phyloP scores from a whole-genome alignment of 805 yeast genomes.

The Vanderwaltozyma polyspora region DNA sequence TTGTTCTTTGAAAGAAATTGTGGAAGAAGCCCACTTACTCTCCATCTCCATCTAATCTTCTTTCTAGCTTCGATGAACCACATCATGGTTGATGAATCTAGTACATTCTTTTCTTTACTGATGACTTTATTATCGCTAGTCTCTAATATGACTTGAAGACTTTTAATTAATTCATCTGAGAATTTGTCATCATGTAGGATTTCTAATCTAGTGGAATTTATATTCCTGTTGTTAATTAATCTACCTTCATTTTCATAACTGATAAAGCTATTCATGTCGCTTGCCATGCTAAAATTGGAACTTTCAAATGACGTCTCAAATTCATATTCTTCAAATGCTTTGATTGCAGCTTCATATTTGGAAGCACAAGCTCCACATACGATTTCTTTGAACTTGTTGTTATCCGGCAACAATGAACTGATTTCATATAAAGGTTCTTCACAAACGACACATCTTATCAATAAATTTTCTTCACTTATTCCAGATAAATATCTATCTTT shows the following conservation, averaged over 20 bases:
- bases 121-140: not conserved
- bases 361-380: constrained; percentile 54
- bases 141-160: constrained; percentile 25
- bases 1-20: constrained; percentile 10
- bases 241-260: constrained; percentile 3
- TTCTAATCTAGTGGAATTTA: not conserved
- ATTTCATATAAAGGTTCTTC: constrained; percentile 58
- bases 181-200: constrained; percentile 10
- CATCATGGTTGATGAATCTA: constrained; percentile 14
- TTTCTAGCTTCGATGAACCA: constrained; percentile 31
- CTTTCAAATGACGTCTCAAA: constrained; percentile 20
- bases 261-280: constrained; percentile 8
- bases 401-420: constrained; percentile 22
- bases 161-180: constrained; percentile 24
- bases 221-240: constrained; percentile 1
- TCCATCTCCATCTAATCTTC: constrained; percentile 43
- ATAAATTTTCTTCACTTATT: constrained; percentile 8
- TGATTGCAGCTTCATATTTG: constrained; percentile 41
- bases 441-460: constrained; percentile 50
- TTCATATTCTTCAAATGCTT: constrained; percentile 31
- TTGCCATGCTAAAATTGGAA: constrained; percentile 4
- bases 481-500: constrained; percentile 17
- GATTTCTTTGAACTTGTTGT: constrained; percentile 36
- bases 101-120: constrained; percentile 1
- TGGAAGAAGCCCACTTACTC: constrained; percentile 35